Evolutionary conservation across 2,329 filamentous ascomycete genomes (phyloP).

Genomic region (Xylariaceae sp.): DNA sequence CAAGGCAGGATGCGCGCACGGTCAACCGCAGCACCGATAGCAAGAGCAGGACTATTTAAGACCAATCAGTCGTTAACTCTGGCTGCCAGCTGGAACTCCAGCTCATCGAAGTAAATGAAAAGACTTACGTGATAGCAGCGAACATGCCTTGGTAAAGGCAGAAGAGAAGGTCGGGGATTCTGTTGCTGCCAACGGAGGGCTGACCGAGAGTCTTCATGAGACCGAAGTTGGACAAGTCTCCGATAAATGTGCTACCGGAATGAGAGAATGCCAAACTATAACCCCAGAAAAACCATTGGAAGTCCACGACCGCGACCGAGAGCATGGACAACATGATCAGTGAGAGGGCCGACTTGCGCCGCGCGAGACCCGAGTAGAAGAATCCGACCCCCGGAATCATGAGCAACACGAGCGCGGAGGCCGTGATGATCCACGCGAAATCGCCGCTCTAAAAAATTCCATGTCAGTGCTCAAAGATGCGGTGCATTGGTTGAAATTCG

Average conservation of each 20-base stretch:
- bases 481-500: not conserved
- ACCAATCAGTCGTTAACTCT: too few species aligned
- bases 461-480: slow-evolving; percentile 5
- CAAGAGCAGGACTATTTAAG: slow-evolving; percentile 46
- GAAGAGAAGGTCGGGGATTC: slow-evolving; percentile 78
- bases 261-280: slow-evolving; percentile 84
- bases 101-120: not conserved
- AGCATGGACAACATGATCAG: slow-evolving; percentile 84
- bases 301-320: slow-evolving; percentile 72
- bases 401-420: slow-evolving; percentile 75
- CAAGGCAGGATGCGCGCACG: slow-evolving; percentile 59
- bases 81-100: not conserved
- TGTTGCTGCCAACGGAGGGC: slow-evolving; percentile 67
- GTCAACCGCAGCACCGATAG: slow-evolving; percentile 58
- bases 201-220: slow-evolving; percentile 72
- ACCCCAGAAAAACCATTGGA: slow-evolving; percentile 97
- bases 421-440: slow-evolving; percentile 75
- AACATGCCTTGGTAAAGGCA: slow-evolving; percentile 89
- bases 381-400: slow-evolving; percentile 94
- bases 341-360: slow-evolving; percentile 82
- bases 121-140: slow-evolving; percentile 75
- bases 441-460: slow-evolving; percentile 60
- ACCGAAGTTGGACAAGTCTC: slow-evolving; percentile 76
- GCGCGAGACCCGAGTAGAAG: slow-evolving; percentile 88
- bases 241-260: slow-evolving; percentile 72